Conservation (phyloP, 2,329 filamentous ascomycete genomes). For the Macrophomina phaseolina region DNA sequence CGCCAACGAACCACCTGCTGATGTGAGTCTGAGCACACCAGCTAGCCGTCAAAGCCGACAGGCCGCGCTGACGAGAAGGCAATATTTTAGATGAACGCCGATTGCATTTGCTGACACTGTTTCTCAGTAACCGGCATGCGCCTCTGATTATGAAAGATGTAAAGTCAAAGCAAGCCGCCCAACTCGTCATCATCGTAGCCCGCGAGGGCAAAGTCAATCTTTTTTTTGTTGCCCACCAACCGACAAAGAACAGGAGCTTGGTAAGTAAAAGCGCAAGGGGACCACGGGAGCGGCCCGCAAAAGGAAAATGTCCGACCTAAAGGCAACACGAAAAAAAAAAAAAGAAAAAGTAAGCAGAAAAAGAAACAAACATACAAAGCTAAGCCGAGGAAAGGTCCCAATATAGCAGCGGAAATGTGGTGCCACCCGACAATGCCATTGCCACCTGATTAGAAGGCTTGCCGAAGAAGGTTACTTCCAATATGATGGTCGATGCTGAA, state of each 20-base stretch:
- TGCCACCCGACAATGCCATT: slow-evolving; percentile 21
- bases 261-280: slow-evolving; percentile 13
- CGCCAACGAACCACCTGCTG: slow-evolving; percentile 5
- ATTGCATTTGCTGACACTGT: slow-evolving; percentile 23
- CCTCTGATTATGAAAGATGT: slow-evolving; percentile 26
- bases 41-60: not conserved
- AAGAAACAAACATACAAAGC: slow-evolving; percentile 24
- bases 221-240: slow-evolving; percentile 27
- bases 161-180: slow-evolving; percentile 26
- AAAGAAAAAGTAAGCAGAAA: slow-evolving; percentile 21
- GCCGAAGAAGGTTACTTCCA: slow-evolving; percentile 22
- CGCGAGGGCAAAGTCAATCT: slow-evolving; percentile 28
- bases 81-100: slow-evolving; percentile 5
- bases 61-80: not conserved
- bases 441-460: slow-evolving; percentile 24
- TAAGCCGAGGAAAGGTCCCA: slow-evolving; percentile 26
- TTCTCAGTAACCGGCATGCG: slow-evolving; percentile 21
- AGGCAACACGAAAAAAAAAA: slow-evolving; percentile 13
- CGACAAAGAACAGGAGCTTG: slow-evolving; percentile 16
- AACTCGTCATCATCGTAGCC: slow-evolving; percentile 28
- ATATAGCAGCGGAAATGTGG: slow-evolving; percentile 24
- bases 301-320: slow-evolving; percentile 18
- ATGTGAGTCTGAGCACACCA: not conserved
- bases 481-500: slow-evolving; percentile 18
- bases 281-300: not conserved